A percentile compares a stretch with the other conserved stretches of the same genome.
Evolutionary conservation across 768 basidiomycete genomes (phyloP).

Genomic region (Lactarius trivialis): DNA sequence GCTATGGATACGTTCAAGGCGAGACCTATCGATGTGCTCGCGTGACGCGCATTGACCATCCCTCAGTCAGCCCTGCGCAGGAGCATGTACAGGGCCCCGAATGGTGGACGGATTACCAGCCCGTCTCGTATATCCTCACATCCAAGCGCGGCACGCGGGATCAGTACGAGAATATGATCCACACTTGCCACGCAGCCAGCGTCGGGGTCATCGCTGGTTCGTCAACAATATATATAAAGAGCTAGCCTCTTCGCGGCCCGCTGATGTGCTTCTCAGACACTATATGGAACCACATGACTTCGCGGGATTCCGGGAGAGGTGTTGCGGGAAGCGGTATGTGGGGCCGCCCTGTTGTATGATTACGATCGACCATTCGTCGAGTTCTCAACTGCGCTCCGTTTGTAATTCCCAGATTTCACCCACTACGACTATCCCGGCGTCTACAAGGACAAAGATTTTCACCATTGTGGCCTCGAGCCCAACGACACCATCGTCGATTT

Average conservation of each 20-base stretch:
- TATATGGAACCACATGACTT: conserved; percentile 64
- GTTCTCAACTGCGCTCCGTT: not conserved
- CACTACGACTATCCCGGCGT: conserved; percentile 39
- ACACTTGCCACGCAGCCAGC: conserved; percentile 35
- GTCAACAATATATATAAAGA: not conserved
- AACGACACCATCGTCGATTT: conserved; percentile 52
- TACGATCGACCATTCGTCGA: not conserved
- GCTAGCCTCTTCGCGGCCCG: conserved; percentile 27
- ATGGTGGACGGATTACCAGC: conserved; percentile 75
- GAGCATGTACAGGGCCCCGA: conserved; percentile 53
- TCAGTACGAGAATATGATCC: conserved; percentile 41
- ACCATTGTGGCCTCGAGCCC: conserved; percentile 54
- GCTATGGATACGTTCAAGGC: conserved; percentile 64
- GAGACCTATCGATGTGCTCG: not conserved
- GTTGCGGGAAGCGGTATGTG: conserved; percentile 15
- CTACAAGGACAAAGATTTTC: conserved; percentile 43
- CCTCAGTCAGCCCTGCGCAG: conserved; percentile 41
- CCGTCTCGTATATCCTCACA: conserved; percentile 56
- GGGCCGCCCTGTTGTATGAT: not conserved
- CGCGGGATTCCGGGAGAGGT: conserved; percentile 35
- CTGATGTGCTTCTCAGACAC: conserved; percentile 33
- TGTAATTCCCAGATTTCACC: conserved; percentile 33
- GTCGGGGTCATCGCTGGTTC: conserved; percentile 37
- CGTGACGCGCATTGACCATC: not conserved
- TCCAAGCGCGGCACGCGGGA: conserved; percentile 57